These are phyloP conservation scores for Monosporascus sp. DNA, from an alignment of 2,329 filamentous ascomycete species.

Conservation along the genomic window DNA sequence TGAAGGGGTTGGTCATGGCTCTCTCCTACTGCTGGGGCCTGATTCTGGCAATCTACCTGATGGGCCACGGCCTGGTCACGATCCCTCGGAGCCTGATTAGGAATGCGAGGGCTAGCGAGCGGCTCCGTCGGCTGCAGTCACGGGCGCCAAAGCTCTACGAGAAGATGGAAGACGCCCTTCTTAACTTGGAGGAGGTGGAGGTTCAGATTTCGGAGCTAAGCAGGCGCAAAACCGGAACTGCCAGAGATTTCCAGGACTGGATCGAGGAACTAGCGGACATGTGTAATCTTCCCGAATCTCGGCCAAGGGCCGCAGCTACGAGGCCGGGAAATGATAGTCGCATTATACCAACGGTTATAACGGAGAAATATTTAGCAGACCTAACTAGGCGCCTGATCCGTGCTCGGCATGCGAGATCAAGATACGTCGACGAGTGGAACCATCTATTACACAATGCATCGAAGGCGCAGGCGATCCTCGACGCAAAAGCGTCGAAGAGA, in stretches of 20 bases:
- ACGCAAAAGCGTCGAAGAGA: slow-evolving; percentile 73
- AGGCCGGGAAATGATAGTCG: slow-evolving; percentile 38
- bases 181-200: slow-evolving; percentile 75
- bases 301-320: slow-evolving; percentile 36
- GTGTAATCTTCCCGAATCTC: slow-evolving; percentile 60
- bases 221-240: slow-evolving; percentile 73
- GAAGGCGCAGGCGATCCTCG: slow-evolving; percentile 73
- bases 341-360: slow-evolving; percentile 73
- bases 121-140: slow-evolving; percentile 68
- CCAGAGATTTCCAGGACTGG: slow-evolving; percentile 79
- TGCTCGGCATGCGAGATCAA: slow-evolving; percentile 74
- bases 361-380: slow-evolving; percentile 87
- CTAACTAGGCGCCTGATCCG: slow-evolving; percentile 76
- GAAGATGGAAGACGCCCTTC: slow-evolving; percentile 76
- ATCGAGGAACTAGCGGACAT: slow-evolving; percentile 88
- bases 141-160: slow-evolving; percentile 81
- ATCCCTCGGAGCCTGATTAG: slow-evolving; percentile 78
- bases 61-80: slow-evolving; percentile 93
- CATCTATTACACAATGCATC: slow-evolving; percentile 68
- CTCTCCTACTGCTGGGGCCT: slow-evolving; percentile 92
- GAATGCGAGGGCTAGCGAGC: slow-evolving; percentile 69
- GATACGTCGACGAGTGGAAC: slow-evolving; percentile 85
- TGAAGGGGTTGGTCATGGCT: slow-evolving; percentile 87
- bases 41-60: slow-evolving; percentile 87
- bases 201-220: slow-evolving; percentile 73